Evolutionary conservation across 768 basidiomycete species (phyloP).

Genomic region (Termitomyces sp.): DNA sequence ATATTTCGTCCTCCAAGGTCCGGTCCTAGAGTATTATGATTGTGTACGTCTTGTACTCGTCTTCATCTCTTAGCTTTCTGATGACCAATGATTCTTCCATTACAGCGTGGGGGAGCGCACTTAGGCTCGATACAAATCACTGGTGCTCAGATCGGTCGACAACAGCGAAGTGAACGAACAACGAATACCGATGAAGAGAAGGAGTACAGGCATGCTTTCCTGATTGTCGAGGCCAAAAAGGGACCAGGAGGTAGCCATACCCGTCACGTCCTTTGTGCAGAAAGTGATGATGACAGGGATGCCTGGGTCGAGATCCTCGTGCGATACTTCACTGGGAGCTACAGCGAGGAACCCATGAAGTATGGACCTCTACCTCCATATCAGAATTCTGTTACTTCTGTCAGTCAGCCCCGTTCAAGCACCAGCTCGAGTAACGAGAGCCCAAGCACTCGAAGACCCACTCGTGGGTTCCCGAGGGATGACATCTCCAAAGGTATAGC

Average conservation of each 20-base stretch:
- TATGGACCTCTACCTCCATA: conserved; percentile 25
- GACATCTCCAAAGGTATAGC: conserved; percentile 47
- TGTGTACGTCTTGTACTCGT: conserved; percentile 53
- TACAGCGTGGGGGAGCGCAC: conserved; percentile 86
- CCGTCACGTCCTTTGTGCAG: conserved; percentile 92
- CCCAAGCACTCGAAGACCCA: conserved; percentile 26
- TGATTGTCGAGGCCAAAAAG: conserved; percentile 87
- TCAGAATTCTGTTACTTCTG: conserved; percentile 13
- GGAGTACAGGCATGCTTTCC: conserved; percentile 94
- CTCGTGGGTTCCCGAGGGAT: conserved; percentile 49
- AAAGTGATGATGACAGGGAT: conserved; percentile 91
- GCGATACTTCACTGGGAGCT: conserved; percentile 76
- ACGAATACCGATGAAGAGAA: conserved; percentile 74
- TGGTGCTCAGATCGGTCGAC: conserved; percentile 95
- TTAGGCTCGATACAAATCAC: conserved; percentile 87
- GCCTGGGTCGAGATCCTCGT: conserved; percentile 94
- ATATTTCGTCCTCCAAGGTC: conserved; percentile 90
- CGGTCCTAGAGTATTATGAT: conserved; percentile 92
- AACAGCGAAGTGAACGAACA: conserved; percentile 59
- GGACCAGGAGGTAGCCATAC: conserved; percentile 63
- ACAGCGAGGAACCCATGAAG: conserved; percentile 61
- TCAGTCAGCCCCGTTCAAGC: conserved; percentile 52
- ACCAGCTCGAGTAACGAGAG: conserved; percentile 35
- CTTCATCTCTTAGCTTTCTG: conserved; percentile 5
- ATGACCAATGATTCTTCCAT: conserved; percentile 11